A percentile compares a stretch with the other conserved stretches of the same genome.
These are phyloP conservation scores for Chytriomyces confervae DNA, from an alignment of 192 early-diverging fungal genomes.

Conservation along the genomic window DNA sequence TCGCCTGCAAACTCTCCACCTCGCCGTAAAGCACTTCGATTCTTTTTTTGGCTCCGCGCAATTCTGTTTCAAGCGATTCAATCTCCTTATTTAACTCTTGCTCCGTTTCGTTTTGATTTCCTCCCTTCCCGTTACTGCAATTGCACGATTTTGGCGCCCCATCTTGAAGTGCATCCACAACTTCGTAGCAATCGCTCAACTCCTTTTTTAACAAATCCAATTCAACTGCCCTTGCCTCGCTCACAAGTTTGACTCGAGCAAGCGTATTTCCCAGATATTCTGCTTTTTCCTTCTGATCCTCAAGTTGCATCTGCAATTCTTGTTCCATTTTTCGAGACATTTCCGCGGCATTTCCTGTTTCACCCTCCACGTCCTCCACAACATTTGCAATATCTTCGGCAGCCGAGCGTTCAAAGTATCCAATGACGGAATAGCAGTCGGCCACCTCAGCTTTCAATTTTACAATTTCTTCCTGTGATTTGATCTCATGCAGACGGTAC, in stretches of 20 bases:
- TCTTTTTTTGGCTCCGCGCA: not conserved
- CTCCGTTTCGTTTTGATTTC: not conserved
- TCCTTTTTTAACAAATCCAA: conserved; percentile 3
- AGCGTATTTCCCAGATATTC: not conserved
- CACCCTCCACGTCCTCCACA: not conserved
- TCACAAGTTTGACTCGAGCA: not conserved
- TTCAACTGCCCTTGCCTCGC: not conserved
- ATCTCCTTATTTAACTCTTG: not conserved
- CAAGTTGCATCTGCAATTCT: not conserved
- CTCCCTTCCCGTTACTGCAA: not conserved
- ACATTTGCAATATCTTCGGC: not conserved
- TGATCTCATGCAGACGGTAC: not conserved
- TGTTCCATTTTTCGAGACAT: not conserved
- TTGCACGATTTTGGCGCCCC: not conserved
- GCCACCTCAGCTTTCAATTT: not conserved
- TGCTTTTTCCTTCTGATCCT: not conserved
- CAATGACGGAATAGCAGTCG: not conserved
- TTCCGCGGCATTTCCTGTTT: not conserved
- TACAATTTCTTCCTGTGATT: not conserved
- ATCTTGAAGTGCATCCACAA: not conserved
- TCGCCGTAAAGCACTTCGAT: conserved; percentile 1
- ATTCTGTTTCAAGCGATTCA: not conserved
- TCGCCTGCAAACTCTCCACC: conserved; percentile 1
- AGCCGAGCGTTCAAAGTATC: not conserved
- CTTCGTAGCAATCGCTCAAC: conserved; percentile 7